A percentile compares a stretch with the other conserved stretches of the same genome.
Evolutionary conservation across 1,284 basidiomycete species (phyloP).

Genomic region (Cerrena zonata): DNA sequence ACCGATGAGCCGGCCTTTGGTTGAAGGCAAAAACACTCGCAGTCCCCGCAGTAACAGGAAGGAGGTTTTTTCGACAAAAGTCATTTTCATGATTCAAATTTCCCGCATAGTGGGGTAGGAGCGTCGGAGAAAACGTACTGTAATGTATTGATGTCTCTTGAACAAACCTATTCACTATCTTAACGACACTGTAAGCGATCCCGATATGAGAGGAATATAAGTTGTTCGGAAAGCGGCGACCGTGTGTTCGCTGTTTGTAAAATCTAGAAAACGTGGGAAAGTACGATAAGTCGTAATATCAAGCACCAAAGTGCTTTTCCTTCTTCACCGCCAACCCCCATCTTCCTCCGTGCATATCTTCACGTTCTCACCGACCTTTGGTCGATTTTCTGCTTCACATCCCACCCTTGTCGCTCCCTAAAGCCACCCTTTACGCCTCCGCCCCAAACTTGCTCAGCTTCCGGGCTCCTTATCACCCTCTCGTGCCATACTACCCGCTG

Average conservation of each 20-base stretch:
- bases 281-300: background rate
- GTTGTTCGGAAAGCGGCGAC: background rate
- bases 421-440: background rate
- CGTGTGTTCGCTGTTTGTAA: background rate
- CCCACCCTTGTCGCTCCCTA: slow-evolving; percentile 23
- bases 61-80: too few species aligned
- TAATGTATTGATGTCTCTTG: too few species aligned
- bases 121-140: too few species aligned
- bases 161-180: too few species aligned
- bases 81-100: too few species aligned
- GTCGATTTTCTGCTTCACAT: slow-evolving; percentile 1
- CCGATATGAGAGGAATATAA: background rate
- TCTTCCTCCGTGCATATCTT: slow-evolving; percentile 9
- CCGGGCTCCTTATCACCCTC: slow-evolving; percentile 1
- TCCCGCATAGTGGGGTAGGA: too few species aligned
- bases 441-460: slow-evolving; percentile 1
- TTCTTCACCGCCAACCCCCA: slow-evolving; percentile 5
- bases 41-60: too few species aligned
- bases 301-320: background rate
- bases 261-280: background rate
- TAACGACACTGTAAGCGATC: too few species aligned
- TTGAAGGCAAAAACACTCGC: too few species aligned
- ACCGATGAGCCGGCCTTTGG: too few species aligned
- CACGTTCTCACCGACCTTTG: background rate
- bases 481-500: background rate